These are phyloP conservation scores for Hagleromyces aurorensis DNA, from an alignment of 805 yeast species.

Conservation along the genomic window DNA sequence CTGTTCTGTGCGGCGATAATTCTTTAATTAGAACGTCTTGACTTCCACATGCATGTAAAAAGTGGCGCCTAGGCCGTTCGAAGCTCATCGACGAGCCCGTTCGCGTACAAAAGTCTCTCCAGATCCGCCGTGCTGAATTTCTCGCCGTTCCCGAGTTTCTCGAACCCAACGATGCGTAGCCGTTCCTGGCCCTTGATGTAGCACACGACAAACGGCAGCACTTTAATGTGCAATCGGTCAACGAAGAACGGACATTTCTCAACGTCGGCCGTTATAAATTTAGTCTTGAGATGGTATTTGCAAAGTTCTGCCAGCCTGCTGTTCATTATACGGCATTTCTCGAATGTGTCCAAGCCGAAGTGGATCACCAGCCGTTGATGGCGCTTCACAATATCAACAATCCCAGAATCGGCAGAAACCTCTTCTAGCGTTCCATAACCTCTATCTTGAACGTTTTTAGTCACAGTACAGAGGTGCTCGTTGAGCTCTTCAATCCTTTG, in stretches of 20 bases:
- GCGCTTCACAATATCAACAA: constrained; percentile 44
- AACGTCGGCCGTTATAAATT: constrained; percentile 50
- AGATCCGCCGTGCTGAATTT: no score
- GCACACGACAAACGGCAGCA: constrained; percentile 62
- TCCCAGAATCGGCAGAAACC: constrained; percentile 44
- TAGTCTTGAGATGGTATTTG: constrained; percentile 47
- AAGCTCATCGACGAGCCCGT: no score
- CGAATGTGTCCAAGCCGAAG: constrained; percentile 54
- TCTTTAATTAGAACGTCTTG: no score
- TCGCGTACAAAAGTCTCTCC: no score
- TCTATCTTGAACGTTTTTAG: constrained; percentile 30
- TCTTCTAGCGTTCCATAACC: constrained; percentile 40
- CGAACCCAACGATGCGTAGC: constrained; percentile 61
- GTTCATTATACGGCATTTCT: constrained; percentile 55
- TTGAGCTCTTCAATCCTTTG: constrained; percentile 52
- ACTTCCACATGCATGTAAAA: no score
- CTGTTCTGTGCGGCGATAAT: no score
- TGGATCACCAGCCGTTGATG: constrained; percentile 44
- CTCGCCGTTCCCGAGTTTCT: constrained; percentile 46
- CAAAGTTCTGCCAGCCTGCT: constrained; percentile 39
- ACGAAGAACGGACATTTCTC: constrained; percentile 66
- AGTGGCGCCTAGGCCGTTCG: no score
- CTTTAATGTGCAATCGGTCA: constrained; percentile 51
- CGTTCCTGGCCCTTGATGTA: constrained; percentile 54
- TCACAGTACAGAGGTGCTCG: constrained; percentile 32